A percentile compares a stretch with the other conserved stretches of the same genome.
These are phyloP conservation scores for Polytolypa hystricis DNA, from an alignment of 2,329 filamentous ascomycete genomes.

Conservation along the genomic window DNA sequence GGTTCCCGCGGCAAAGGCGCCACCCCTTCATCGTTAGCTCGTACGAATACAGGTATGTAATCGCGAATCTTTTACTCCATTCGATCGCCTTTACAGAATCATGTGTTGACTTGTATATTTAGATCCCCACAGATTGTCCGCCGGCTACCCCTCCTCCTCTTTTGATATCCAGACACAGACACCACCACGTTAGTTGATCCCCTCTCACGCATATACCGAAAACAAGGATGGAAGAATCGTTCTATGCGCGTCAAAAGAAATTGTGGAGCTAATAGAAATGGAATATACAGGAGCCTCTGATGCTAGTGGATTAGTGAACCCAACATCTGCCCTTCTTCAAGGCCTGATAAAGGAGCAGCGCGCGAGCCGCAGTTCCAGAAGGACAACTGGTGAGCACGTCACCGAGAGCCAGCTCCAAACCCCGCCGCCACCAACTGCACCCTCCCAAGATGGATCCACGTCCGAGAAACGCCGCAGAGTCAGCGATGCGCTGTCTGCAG, in stretches of 20 bases:
- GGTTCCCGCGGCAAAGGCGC: too few species aligned
- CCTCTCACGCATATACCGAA: background rate
- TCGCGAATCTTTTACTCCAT: background rate
- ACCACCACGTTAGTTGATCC: constrained; percentile 4
- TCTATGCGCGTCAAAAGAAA: background rate
- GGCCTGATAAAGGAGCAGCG: constrained; percentile 32
- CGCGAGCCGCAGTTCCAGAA: constrained; percentile 22
- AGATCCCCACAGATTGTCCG: constrained; percentile 1
- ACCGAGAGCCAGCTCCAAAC: constrained; percentile 14
- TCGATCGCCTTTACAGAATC: background rate
- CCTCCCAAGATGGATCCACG: constrained; percentile 22
- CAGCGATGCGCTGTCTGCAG: constrained; percentile 20
- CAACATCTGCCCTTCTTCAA: constrained; percentile 29
- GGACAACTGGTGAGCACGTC: constrained; percentile 18
- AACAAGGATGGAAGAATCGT: background rate
- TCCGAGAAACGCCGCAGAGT: constrained; percentile 27
- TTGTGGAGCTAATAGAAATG: constrained; percentile 11
- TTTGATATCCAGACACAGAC: too few species aligned
- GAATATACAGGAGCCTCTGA: constrained; percentile 20
- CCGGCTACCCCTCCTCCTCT: constrained; percentile 1
- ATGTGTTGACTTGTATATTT: background rate
- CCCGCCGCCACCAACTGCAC: constrained; percentile 12
- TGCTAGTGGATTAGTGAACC: constrained; percentile 26
- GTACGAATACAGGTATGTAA: constrained; percentile 1
- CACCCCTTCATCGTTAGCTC: too few species aligned